Evolutionary conservation across 179 eudicot species (phyloP).

Genomic region (Nepenthes alata): DNA sequence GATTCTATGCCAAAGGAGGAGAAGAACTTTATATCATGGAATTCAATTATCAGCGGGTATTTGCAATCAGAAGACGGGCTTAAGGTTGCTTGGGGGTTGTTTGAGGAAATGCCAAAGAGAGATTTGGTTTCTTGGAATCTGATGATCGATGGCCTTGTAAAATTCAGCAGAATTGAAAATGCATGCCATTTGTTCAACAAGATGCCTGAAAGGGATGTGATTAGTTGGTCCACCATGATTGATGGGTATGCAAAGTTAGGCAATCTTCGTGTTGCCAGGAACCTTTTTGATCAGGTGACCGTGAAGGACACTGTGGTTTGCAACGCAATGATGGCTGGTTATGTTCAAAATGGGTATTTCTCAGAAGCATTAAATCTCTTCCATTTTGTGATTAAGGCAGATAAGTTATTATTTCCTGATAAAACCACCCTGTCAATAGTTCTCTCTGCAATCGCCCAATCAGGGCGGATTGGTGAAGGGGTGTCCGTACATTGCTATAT

Average conservation of each 20-base stretch:
- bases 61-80: constrained; percentile 26
- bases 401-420: constrained; percentile 34
- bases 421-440: constrained; percentile 35
- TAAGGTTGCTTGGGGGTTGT: constrained; percentile 41
- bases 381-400: constrained; percentile 20
- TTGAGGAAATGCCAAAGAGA: constrained; percentile 48
- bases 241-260: constrained; percentile 61
- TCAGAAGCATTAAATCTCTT: constrained; percentile 54
- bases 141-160: constrained; percentile 54
- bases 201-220: constrained; percentile 51
- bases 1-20: constrained; percentile 33
- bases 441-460: constrained; percentile 53
- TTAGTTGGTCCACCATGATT: constrained; percentile 67
- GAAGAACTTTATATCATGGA: constrained; percentile 66
- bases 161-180: constrained; percentile 37
- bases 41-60: constrained; percentile 58
- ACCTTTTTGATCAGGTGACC: constrained; percentile 42
- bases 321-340: constrained; percentile 71
- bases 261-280: constrained; percentile 34
- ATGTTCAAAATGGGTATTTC: constrained; percentile 37
- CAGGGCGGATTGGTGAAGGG: constrained; percentile 49
- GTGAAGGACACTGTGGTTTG: constrained; percentile 53
- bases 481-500: constrained; percentile 34
- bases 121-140: constrained; percentile 70
- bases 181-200: constrained; percentile 37